Percentiles rank a stretch among this genome's conserved stretches.
phyloP scores from a whole-genome alignment of 2,329 filamentous ascomycete genomes.

The Lachnellula subtilissima region DNA sequence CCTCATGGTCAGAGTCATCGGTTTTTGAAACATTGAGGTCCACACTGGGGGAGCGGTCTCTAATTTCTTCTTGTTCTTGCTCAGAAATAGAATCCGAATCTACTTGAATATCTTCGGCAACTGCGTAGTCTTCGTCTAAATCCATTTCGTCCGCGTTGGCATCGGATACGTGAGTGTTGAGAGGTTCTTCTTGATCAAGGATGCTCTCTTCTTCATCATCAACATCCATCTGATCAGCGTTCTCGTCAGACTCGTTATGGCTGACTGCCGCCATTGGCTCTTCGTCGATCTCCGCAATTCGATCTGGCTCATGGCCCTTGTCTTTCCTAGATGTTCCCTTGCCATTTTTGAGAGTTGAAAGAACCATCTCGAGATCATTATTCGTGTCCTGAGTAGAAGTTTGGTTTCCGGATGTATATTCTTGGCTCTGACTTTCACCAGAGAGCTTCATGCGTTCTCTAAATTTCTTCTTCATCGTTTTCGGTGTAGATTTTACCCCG shows the following conservation, averaged over 20 bases:
- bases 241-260: neutral
- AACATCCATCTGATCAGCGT: neutral
- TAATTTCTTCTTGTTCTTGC: too few relatives aligned
- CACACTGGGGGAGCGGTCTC: too few relatives aligned
- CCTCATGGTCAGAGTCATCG: too few relatives aligned
- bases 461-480: constrained; percentile 8
- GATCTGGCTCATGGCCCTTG: neutral
- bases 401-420: neutral
- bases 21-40: too few relatives aligned
- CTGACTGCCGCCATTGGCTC: neutral
- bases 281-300: neutral
- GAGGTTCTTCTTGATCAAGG: neutral
- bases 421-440: constrained; percentile 12
- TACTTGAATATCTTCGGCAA: too few relatives aligned
- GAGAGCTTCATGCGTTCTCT: constrained; percentile 12
- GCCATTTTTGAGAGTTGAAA: neutral
- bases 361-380: neutral
- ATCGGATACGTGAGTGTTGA: neutral
- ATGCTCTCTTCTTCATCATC: neutral
- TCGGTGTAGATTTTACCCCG: neutral
- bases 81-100: too few relatives aligned
- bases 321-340: neutral
- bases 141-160: neutral
- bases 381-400: neutral
- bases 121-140: too few relatives aligned